Percentiles rank a stretch among this genome's conserved stretches.
These are phyloP conservation scores for Harringtonia aguacate DNA, from an alignment of 2,329 filamentous ascomycete species.

Conservation along the genomic window DNA sequence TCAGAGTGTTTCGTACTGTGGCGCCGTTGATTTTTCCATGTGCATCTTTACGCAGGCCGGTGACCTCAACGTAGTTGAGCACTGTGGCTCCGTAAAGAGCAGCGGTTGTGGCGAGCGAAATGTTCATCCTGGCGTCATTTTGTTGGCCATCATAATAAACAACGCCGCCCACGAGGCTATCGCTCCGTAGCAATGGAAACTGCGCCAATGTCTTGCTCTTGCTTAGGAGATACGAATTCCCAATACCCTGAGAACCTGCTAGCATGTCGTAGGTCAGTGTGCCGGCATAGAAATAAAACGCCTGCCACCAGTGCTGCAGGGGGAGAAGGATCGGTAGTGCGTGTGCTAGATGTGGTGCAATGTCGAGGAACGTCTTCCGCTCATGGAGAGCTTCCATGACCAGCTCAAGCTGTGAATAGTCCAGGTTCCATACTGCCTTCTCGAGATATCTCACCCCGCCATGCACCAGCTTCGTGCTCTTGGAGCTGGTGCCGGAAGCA, in stretches of 20 bases:
- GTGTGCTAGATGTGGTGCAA: constrained; percentile 68
- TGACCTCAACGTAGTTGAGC: constrained; percentile 74
- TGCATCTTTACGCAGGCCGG: constrained; percentile 59
- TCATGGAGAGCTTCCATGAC: constrained; percentile 75
- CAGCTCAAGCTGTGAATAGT: constrained; percentile 71
- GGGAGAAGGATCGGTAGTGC: constrained; percentile 80
- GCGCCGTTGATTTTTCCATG: constrained; percentile 61
- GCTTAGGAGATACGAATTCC: constrained; percentile 73
- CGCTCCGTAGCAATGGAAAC: constrained; percentile 67
- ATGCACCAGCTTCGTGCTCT: constrained; percentile 83
- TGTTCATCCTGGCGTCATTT: constrained; percentile 82
- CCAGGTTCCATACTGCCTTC: constrained; percentile 76
- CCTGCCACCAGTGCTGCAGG: constrained; percentile 73
- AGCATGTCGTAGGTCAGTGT: constrained; percentile 73
- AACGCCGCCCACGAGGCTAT: constrained; percentile 63
- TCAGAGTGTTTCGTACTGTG: constrained; percentile 50
- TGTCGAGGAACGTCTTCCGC: constrained; percentile 72
- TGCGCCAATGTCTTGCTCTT: constrained; percentile 66
- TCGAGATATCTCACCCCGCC: constrained; percentile 76
- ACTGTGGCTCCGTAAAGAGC: constrained; percentile 71
- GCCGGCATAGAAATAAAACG: constrained; percentile 60
- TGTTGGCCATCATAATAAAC: constrained; percentile 83
- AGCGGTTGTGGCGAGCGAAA: constrained; percentile 70
- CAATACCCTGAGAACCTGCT: constrained; percentile 71
- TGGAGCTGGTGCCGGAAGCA: constrained; percentile 69